Base-by-base conservation (phyloP, 352 stramenopile genomes). In the Pythium diclinum region DNA sequence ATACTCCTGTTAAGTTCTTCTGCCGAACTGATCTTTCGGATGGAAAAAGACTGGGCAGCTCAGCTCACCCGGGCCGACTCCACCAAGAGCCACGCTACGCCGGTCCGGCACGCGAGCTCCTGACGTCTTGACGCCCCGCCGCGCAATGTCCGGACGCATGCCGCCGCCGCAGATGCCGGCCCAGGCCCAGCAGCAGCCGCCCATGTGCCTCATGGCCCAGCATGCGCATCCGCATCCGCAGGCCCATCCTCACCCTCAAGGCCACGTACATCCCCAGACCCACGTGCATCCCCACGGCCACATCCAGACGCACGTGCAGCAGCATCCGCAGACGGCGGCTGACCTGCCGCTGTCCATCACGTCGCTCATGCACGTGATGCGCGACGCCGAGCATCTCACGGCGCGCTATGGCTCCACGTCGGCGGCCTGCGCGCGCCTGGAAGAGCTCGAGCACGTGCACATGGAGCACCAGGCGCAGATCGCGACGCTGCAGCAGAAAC, bases 331-430 rank as follows among this genome's bases (percentile, higher is more conserved):
- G 30, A 46, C 56, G 16, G 40, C 56, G 28, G n/a, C 52, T 16
- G 54, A 62, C 30, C 28, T 63, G 36, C 63, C 63, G 49, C 63
- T 69, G 32, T 64, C 66, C 51, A 25, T 78, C 25, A 34, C 69
- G 17, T 55, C 51, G 25, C 60, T 81, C 42, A 51, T 67, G 44
- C 44, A 68, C 25, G 54, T 74, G 48, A 53, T 78, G 54, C 68
- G 67, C 47, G 74, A 81, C 56, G 71, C 73, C n/a, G 74, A 76
- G 57, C 63, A 68, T 59, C 70, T 81, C 33, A 63, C 70, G 28
- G 56, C 57, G 16, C 65, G 52, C 38, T 81, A 79, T 48, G 74
- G 74, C 3, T 75, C 71, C 40, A 77, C 69, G 36, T 38, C 52
- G 3, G 69, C 69, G 0, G 74, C 74, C 36, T 68, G 65, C 46